These are phyloP conservation scores for Wakefieldia striispora DNA, from an alignment of 768 basidiomycete genomes.

Conservation along the genomic window DNA sequence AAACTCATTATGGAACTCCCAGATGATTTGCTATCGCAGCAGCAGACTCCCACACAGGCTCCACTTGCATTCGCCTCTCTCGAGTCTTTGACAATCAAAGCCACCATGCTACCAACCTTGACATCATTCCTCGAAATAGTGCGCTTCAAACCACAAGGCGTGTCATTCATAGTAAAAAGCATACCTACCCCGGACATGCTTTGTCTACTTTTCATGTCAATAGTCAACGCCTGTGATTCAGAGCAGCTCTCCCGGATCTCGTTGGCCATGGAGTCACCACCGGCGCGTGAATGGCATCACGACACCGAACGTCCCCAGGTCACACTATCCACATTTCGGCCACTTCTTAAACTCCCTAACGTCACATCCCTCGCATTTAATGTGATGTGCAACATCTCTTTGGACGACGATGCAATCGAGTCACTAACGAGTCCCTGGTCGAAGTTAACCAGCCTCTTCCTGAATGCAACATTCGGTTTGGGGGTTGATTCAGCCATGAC, in stretches of 20 bases:
- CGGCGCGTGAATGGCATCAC: slow-evolving; percentile 1
- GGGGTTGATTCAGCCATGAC: slow-evolving; percentile 18
- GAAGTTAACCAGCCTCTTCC: slow-evolving; percentile 5
- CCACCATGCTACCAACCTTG: slow-evolving; percentile 11
- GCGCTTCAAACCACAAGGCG: slow-evolving; percentile 11
- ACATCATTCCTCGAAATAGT: slow-evolving; percentile 21
- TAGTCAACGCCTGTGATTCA: slow-evolving; percentile 10
- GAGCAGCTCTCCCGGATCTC: slow-evolving; percentile 9
- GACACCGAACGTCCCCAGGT: background rate
- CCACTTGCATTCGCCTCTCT: slow-evolving; percentile 18
- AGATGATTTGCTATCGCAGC: slow-evolving; percentile 12
- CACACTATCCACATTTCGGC: slow-evolving; percentile 14
- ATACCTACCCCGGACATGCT: slow-evolving; percentile 17
- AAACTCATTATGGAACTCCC: slow-evolving; percentile 17
- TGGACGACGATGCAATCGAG: slow-evolving; percentile 22
- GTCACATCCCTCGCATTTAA: slow-evolving; percentile 15
- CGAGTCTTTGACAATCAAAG: slow-evolving; percentile 7
- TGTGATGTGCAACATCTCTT: slow-evolving; percentile 14
- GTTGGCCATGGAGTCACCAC: slow-evolving; percentile 1
- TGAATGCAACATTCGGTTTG: slow-evolving; percentile 23
- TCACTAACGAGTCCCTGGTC: slow-evolving; percentile 22
- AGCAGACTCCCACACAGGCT: slow-evolving; percentile 7
- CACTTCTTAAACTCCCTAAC: slow-evolving; percentile 16
- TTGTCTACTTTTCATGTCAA: slow-evolving; percentile 21
- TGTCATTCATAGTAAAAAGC: slow-evolving; percentile 14